Base-by-base conservation (phyloP, 2,329 filamentous ascomycete genomes). In the Monosporascus sp. region DNA sequence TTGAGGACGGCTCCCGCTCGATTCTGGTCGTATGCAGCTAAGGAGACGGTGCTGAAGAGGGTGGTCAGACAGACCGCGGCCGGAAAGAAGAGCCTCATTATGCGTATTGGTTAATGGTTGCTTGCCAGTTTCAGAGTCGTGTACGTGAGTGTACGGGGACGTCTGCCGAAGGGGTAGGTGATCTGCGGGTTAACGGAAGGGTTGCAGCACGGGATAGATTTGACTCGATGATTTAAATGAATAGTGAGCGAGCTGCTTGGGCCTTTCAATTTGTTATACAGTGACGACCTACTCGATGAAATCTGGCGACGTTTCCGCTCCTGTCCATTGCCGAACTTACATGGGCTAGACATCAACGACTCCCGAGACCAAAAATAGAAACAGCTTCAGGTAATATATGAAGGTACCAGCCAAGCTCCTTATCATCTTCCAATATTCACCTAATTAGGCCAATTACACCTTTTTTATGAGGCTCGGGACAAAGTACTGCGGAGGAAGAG, bases 21-120 rank as follows among this genome's bases (percentile, higher is more conserved):
- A 18, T 58, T 58, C 26, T 58, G 53, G 44, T 58, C 56, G 47
- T 56, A 58, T 31, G 51, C 56, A 47, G 53, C 56, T 18, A 52
- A 31, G 24, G 48, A n/a, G n/a, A 51, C 8, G 15, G 48, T n/a
- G 40, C 31, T 14, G 18, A 57, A 37, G 40, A 55, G n/a, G 22
- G 40, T 37, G 18, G 44, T 37, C 22, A 46, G 43, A 8, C 22
- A 31, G 40, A 56, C 24, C 35, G 49, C 18, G 28, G 37, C 31
- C 5, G 14, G 43, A 22, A 24, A 49, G 43, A 50, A 47, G 47
- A 50, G 37, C 35, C 31, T 55, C 53, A 55, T 58, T 2, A 20
- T 44, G 44, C 14, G 11, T 37, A 18, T 11, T 46, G 31, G 41
- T 43, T 47, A 43, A 37, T 8, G 31, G 41, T 37, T 47, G 45